Percentiles rank a stretch among this genome's conserved stretches.
Conservation (phyloP, 1,284 basidiomycete genomes). For the Cystobasidium sp. region DNA sequence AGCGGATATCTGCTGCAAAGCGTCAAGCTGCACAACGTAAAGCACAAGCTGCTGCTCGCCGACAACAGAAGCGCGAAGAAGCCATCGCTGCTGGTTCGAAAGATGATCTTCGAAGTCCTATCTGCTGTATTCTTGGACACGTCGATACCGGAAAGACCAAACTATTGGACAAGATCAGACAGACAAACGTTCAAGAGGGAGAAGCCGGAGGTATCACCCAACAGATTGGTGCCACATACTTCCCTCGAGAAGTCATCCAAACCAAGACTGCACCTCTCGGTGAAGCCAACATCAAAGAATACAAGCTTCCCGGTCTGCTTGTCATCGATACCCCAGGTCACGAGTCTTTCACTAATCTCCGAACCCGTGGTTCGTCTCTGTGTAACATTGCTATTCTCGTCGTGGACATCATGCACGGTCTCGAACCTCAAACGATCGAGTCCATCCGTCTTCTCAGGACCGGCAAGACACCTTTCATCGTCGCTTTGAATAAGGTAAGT, state of each 20-base stretch:
- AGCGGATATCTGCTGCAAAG: constrained; percentile 56
- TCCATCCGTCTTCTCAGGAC: constrained; percentile 90
- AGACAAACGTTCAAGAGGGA: constrained; percentile 99
- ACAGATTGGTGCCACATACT: constrained; percentile 99
- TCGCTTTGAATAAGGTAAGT: constrained; percentile 91
- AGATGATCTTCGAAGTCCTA: constrained; percentile 91
- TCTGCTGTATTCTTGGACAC: constrained; percentile 99
- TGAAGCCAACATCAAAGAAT: constrained; percentile 81
- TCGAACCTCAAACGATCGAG: constrained; percentile 96
- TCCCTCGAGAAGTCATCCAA: constrained; percentile 95
- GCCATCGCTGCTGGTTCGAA: constrained; percentile 85
- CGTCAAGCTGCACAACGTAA: constrained; percentile 75
- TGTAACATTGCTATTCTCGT: constrained; percentile 99
- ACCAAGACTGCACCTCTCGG: constrained; percentile 91
- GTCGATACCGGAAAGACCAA: constrained; percentile 99
- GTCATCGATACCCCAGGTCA: constrained; percentile 99
- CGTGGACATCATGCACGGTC: constrained; percentile 98
- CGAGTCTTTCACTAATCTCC: constrained; percentile 98
- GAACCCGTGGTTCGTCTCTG: constrained; percentile 92
- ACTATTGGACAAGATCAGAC: constrained; percentile 97
- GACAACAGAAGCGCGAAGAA: constrained; percentile 79
- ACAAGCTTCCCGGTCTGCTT: constrained; percentile 95
- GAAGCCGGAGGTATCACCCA: constrained; percentile 99
- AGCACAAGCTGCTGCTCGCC: constrained; percentile 78
- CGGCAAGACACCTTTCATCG: constrained; percentile 98